Evolutionary conservation across 2,329 filamentous ascomycete genomes (phyloP), one percentile per base, ranked within the genome.

Genomic region (Ceratocystis ficicola): DNA sequence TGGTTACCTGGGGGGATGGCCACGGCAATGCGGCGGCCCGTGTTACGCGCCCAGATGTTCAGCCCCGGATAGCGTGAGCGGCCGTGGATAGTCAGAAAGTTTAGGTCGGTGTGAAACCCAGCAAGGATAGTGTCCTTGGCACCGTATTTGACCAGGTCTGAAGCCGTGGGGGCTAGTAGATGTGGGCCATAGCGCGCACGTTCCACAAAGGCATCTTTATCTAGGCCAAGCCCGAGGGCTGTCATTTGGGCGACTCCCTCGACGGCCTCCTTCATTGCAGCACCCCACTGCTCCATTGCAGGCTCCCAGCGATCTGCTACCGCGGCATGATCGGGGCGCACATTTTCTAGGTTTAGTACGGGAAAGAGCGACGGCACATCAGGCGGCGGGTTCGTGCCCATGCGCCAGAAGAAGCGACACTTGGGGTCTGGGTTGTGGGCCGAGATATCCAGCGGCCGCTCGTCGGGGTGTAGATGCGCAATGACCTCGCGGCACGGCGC

Each of bases 11-110:
- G 74, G 0, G 83, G 83, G 69, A 85, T 85, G 73, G 79, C 78
- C 69, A 85, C 83, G 57, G 82, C 73, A 69, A 85, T 83, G 69
- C 79, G 79, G 68, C 76, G 77, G 57, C 83, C 83, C 1, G 82
- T 85, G 77, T 85, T 85, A 70, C 83, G 81, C 25, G 82, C 83
- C 83, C 83, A 85, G 71, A 85, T 80, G 75, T 85, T 79, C 69
- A 85, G 77, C 1, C 83, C 83, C 0, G 83, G 83, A 70, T 83
- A 85, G 67, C 83, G 81, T 36, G 81, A 83, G 69, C 83, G 83
- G 66, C 83, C 83, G 75, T 85, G 83, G 73, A 85, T 85, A 69
- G 83, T 85, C 64, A 85, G 77, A 72, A 85, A 85, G 77, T 85
- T 85, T 67, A 85, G 80, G 71, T 85, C 83, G 0, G 83, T 85